Conservation (phyloP, 331 rosid species). For the Malus hybrid region DNA sequence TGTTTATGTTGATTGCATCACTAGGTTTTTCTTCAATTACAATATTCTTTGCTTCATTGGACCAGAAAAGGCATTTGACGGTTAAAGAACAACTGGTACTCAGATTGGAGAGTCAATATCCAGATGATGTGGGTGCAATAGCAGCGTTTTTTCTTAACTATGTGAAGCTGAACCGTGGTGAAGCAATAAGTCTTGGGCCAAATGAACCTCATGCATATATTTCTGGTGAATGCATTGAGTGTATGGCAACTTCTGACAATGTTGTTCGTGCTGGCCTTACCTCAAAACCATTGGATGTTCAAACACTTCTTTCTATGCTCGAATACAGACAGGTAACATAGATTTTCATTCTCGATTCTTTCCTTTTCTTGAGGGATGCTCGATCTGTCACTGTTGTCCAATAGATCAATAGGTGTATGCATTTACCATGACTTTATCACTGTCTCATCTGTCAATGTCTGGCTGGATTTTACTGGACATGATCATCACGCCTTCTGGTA, state of each 20-base stretch:
- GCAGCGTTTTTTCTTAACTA: constrained; percentile 32
- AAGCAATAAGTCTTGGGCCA: constrained; percentile 32
- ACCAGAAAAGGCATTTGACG: constrained; percentile 26
- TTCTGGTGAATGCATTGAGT: constrained; percentile 34
- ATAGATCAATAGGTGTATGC: neutral
- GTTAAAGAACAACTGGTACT: constrained; percentile 33
- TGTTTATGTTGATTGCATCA: neutral
- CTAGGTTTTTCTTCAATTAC: neutral
- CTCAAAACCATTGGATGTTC: constrained; percentile 30
- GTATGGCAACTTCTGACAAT: constrained; percentile 43
- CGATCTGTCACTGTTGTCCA: neutral
- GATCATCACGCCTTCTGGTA: too few relatives aligned
- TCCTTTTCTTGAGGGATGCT: neutral
- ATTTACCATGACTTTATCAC: neutral
- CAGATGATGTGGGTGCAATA: constrained; percentile 31
- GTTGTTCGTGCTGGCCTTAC: constrained; percentile 42
- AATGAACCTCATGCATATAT: constrained; percentile 41
- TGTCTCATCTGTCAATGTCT: neutral
- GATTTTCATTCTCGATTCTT: neutral
- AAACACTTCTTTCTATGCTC: constrained; percentile 37
- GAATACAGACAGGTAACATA: constrained; percentile 28
- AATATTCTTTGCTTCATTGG: neutral
- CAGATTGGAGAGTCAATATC: constrained; percentile 29
- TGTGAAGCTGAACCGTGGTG: constrained; percentile 31
- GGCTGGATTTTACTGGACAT: neutral